phyloP scores from a whole-genome alignment of 148 eudicot species.

The Rhododendron mucronatum region DNA sequence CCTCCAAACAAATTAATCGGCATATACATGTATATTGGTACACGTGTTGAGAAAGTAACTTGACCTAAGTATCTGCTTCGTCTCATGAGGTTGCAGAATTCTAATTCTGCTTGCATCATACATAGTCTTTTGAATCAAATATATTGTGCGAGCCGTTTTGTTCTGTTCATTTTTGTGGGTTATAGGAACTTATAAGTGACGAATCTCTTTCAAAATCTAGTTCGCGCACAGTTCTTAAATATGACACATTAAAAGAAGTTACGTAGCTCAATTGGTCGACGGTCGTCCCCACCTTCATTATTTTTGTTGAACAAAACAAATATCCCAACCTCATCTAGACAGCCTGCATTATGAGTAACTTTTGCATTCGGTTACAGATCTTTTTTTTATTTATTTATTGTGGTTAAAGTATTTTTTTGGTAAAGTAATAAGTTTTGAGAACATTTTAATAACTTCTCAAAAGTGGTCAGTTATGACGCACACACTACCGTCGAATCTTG shows the following conservation, averaged over 20 bases:
- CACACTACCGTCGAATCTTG: background rate
- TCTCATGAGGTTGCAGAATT: too few relatives aligned
- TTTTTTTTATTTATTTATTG: too few relatives aligned
- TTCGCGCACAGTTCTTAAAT: background rate
- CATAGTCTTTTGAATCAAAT: too few relatives aligned
- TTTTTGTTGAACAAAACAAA: background rate
- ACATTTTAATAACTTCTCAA: background rate
- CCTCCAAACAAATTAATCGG: too few relatives aligned
- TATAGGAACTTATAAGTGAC: too few relatives aligned
- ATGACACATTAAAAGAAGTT: too few relatives aligned
- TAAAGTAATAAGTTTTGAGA: background rate
- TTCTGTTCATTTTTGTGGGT: too few relatives aligned
- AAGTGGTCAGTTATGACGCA: background rate
- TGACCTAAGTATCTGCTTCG: too few relatives aligned
- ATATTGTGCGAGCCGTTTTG: background rate
- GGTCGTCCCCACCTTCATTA: background rate
- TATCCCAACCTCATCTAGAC: background rate
- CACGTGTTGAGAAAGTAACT: too few relatives aligned
- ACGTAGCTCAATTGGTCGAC: too few relatives aligned
- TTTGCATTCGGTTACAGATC: background rate
- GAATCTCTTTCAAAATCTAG: too few relatives aligned
- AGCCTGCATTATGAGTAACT: background rate
- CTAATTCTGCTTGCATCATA: background rate
- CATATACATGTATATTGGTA: too few relatives aligned
- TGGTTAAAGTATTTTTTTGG: background rate